These are phyloP conservation scores for Mallotus repandus DNA, from an alignment of 441 rosid species.

Conservation along the genomic window DNA sequence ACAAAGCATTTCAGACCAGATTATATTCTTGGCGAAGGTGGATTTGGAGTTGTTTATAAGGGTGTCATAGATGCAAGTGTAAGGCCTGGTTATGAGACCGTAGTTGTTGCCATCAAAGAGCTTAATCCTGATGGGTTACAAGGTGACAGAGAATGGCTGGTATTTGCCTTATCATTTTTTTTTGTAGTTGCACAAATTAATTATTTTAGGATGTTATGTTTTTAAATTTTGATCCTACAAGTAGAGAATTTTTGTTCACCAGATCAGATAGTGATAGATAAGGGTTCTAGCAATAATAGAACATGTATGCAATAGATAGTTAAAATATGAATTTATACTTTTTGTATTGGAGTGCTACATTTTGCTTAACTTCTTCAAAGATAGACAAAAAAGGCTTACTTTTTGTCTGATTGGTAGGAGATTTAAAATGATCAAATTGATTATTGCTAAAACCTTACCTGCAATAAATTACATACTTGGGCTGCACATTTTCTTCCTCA, in stretches of 20 bases:
- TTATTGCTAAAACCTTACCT: neutral
- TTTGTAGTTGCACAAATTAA: neutral
- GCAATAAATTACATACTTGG: neutral
- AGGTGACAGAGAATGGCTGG: constrained; percentile 99
- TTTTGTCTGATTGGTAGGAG: neutral
- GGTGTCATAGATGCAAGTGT: constrained; percentile 74
- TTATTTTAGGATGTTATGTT: neutral
- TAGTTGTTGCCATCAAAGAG: constrained; percentile 83
- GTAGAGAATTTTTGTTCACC: neutral
- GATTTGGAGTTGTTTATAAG: constrained; percentile 92
- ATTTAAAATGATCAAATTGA: neutral
- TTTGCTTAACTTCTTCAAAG: neutral
- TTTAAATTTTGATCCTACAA: neutral
- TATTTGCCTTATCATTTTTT: constrained; percentile 32
- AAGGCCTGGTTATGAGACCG: constrained; percentile 58
- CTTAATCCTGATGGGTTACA: constrained; percentile 93
- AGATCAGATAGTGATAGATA: neutral
- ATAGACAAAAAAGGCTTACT: neutral
- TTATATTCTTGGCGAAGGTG: constrained; percentile 92
- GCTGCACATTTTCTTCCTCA: neutral
- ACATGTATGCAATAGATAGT: neutral
- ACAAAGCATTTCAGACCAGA: constrained; percentile 90
- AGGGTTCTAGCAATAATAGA: neutral
- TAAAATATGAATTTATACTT: neutral
- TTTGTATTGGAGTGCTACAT: neutral